Evolutionary conservation across 2,329 filamentous ascomycete species (phyloP).

Genomic region (Herpotrichia juniperi): DNA sequence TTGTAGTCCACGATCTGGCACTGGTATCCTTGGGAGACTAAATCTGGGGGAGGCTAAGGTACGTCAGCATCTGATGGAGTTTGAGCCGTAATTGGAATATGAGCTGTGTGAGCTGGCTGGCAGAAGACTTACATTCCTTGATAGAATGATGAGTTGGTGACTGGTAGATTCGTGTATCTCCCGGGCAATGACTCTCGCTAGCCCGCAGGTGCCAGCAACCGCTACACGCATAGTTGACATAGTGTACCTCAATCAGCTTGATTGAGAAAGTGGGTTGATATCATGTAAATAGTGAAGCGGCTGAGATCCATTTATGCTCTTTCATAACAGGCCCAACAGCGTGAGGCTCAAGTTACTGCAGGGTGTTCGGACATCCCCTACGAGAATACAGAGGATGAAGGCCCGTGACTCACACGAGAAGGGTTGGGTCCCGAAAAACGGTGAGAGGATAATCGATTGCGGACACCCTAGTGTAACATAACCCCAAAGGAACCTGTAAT

Average conservation of each 20-base stretch:
- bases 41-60: slow-evolving; percentile 59
- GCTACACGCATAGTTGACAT: slow-evolving; percentile 64
- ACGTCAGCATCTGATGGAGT: slow-evolving; percentile 14
- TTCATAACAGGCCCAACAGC: slow-evolving; percentile 10
- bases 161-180: slow-evolving; percentile 66
- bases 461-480: slow-evolving; percentile 15
- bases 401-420: slow-evolving; percentile 38
- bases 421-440: slow-evolving; percentile 18
- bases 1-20: slow-evolving; percentile 73
- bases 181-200: slow-evolving; percentile 64
- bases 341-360: slow-evolving; percentile 14
- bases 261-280: slow-evolving; percentile 1
- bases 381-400: slow-evolving; percentile 20
- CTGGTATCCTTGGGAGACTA: slow-evolving; percentile 65
- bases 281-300: slow-evolving; percentile 1
- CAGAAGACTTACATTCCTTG: slow-evolving; percentile 60
- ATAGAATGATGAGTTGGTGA: slow-evolving; percentile 74
- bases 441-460: slow-evolving; percentile 24
- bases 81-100: background rate
- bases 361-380: slow-evolving; percentile 14
- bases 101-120: background rate
- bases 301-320: slow-evolving; percentile 19
- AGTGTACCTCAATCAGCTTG: slow-evolving; percentile 1
- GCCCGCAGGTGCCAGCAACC: slow-evolving; percentile 65
- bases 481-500: slow-evolving; percentile 8